Conservation (phyloP, 352 stramenopile genomes). For the Globisporangium alternatum region DNA sequence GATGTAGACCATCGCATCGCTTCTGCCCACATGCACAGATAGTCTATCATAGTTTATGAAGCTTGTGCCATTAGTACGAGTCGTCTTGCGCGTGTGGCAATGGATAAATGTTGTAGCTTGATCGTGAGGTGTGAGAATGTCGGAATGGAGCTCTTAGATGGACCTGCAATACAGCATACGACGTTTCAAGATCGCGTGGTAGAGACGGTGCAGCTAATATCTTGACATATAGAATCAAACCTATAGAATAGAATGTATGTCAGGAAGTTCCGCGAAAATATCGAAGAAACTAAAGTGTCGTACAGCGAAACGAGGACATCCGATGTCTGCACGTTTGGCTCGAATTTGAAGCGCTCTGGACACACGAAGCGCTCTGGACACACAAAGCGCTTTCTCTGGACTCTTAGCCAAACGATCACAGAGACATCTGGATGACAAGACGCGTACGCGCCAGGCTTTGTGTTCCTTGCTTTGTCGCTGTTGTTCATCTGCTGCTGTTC, state of each 20-base stretch:
- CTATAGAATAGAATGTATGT: neutral
- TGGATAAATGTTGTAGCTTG: neutral
- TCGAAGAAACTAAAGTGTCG: neutral
- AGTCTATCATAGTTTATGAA: too few species aligned
- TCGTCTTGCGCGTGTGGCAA: neutral
- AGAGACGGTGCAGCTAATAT: neutral
- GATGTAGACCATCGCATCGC: neutral
- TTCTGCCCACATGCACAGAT: neutral
- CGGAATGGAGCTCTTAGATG: neutral
- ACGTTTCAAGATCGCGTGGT: conserved; percentile 1
- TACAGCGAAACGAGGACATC: neutral
- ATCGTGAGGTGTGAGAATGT: neutral
- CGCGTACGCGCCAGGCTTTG: neutral
- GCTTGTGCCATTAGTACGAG: too few species aligned
- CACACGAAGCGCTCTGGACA: neutral
- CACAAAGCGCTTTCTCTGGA: neutral
- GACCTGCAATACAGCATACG: neutral
- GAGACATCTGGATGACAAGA: neutral
- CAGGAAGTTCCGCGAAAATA: conserved; percentile 1
- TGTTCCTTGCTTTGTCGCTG: neutral
- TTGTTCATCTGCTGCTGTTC: neutral
- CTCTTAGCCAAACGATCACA: neutral
- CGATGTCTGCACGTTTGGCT: neutral
- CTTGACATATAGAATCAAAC: too few species aligned
- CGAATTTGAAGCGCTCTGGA: conserved; percentile 2